A percentile compares a stretch with the other conserved stretches of the same genome.
phyloP scores from a whole-genome alignment of 2,329 filamentous ascomycete genomes.

The Dryadomyces quercivorus region DNA sequence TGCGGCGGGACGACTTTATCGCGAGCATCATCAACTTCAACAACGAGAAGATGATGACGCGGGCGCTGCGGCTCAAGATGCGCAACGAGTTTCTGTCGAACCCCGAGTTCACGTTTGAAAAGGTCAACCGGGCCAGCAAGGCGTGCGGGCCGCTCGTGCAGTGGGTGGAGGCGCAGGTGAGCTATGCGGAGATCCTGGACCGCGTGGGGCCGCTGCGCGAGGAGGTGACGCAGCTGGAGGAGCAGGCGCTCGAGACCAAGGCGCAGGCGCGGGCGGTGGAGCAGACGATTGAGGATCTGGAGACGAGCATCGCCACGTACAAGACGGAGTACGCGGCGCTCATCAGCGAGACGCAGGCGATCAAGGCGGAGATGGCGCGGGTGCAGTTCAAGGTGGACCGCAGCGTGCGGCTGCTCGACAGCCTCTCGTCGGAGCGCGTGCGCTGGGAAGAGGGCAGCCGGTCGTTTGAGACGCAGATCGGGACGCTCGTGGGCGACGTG shows the following conservation, averaged over 20 bases:
- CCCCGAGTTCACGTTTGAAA: slow-evolving; percentile 91
- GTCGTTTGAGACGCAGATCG: slow-evolving; percentile 96
- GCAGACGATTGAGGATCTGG: slow-evolving; percentile 71
- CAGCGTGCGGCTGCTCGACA: slow-evolving; percentile 87
- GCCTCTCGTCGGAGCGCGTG: slow-evolving; percentile 80
- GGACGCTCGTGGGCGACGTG: slow-evolving; percentile 90
- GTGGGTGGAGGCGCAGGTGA: slow-evolving; percentile 94
- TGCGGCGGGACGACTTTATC: slow-evolving; percentile 92
- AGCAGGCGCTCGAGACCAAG: slow-evolving; percentile 82
- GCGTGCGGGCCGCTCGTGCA: slow-evolving; percentile 94
- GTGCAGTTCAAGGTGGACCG: slow-evolving; percentile 98
- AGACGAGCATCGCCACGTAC: slow-evolving; percentile 86
- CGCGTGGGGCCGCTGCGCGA: slow-evolving; percentile 84
- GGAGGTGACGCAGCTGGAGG: slow-evolving; percentile 78
- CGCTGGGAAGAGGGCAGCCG: slow-evolving; percentile 97
- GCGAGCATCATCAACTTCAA: slow-evolving; percentile 95
- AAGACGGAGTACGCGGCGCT: slow-evolving; percentile 92
- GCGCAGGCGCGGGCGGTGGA: slow-evolving; percentile 87
- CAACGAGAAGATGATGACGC: slow-evolving; percentile 92
- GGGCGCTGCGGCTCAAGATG: slow-evolving; percentile 72
- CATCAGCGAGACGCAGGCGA: slow-evolving; percentile 93
- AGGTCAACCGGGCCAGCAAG: slow-evolving; percentile 90
- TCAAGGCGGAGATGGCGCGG: slow-evolving; percentile 91
- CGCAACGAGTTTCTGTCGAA: slow-evolving; percentile 83
- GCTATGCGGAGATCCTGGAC: slow-evolving; percentile 94